A percentile compares a stretch with the other conserved stretches of the same genome.
phyloP scores from a whole-genome alignment of 306 rosid genomes.

The Clitoria ternatea region DNA sequence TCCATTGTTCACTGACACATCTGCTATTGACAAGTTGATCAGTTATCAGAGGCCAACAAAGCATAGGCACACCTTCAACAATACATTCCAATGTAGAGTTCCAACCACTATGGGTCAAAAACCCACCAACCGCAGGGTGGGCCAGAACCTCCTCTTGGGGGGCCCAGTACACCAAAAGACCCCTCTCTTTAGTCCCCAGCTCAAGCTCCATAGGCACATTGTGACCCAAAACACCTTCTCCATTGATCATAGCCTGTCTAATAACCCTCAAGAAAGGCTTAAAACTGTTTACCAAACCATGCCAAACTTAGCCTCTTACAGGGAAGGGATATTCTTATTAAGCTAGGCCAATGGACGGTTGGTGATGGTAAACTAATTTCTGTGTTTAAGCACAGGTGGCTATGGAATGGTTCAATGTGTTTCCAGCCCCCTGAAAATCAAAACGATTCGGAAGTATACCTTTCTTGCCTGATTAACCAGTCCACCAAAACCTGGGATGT shows the following conservation, averaged over 20 bases:
- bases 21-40: conserved; percentile 34
- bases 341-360: too few relatives aligned
- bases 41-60: conserved; percentile 18
- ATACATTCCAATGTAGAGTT: conserved; percentile 39
- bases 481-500: too few relatives aligned
- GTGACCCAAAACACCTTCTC: not conserved
- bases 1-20: conserved; percentile 36
- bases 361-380: too few relatives aligned
- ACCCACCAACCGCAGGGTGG: conserved; percentile 37
- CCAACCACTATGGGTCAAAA: conserved; percentile 39
- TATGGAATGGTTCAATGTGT: too few relatives aligned
- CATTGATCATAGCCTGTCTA: not conserved
- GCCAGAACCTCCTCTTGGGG: conserved; percentile 34
- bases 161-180: conserved; percentile 36
- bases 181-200: conserved; percentile 25
- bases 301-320: too few relatives aligned
- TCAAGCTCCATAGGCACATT: conserved; percentile 4
- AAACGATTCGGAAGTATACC: too few relatives aligned
- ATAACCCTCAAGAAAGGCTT: conserved; percentile 25
- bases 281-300: conserved; percentile 18
- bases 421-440: too few relatives aligned
- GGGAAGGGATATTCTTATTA: too few relatives aligned
- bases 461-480: too few relatives aligned
- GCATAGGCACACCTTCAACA: conserved; percentile 32
- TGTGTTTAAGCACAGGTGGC: too few relatives aligned